phyloP scores from a whole-genome alignment of 306 rosid genomes.

The Coriaria nepalensis region DNA sequence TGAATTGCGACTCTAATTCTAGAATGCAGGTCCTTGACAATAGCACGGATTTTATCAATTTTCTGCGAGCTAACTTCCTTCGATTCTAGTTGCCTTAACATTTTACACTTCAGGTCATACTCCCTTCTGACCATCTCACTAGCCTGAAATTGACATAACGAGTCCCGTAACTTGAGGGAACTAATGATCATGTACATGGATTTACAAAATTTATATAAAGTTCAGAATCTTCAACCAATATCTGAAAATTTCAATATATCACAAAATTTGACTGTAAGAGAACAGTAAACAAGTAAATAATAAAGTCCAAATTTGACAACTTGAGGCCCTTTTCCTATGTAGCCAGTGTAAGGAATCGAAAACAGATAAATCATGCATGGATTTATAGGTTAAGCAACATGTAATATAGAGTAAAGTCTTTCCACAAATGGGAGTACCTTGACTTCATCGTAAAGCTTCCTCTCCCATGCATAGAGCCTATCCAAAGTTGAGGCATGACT shows the following conservation, averaged over 20 bases:
- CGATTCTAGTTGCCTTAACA: slow-evolving; percentile 70
- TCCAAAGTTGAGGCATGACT: slow-evolving; percentile 98
- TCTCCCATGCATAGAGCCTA: slow-evolving; percentile 94
- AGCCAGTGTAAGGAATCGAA: too few species aligned
- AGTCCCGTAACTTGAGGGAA: too few species aligned
- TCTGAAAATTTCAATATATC: too few species aligned
- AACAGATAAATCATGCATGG: too few species aligned
- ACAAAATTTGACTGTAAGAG: too few species aligned
- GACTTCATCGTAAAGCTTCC: slow-evolving; percentile 92
- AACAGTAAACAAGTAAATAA: too few species aligned
- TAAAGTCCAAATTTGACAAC: too few species aligned
- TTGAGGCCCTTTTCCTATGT: too few species aligned
- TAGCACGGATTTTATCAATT: slow-evolving; percentile 72
- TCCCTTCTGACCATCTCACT: slow-evolving; percentile 69
- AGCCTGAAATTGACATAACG: slow-evolving; percentile 34
- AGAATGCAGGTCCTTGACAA: slow-evolving; percentile 84
- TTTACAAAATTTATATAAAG: too few species aligned
- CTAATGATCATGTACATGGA: too few species aligned
- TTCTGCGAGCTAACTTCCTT: slow-evolving; percentile 36
- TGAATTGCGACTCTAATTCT: slow-evolving; percentile 75
- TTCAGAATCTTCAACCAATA: too few species aligned
- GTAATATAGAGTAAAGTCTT: neutral
- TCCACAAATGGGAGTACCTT: slow-evolving; percentile 41
- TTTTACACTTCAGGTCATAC: slow-evolving; percentile 70
- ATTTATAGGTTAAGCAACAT: too few species aligned